Evolutionary conservation across 2,329 filamentous ascomycete species (phyloP), one percentile per base, ranked within the genome.

Genomic region (Fusarium denticulatum): DNA sequence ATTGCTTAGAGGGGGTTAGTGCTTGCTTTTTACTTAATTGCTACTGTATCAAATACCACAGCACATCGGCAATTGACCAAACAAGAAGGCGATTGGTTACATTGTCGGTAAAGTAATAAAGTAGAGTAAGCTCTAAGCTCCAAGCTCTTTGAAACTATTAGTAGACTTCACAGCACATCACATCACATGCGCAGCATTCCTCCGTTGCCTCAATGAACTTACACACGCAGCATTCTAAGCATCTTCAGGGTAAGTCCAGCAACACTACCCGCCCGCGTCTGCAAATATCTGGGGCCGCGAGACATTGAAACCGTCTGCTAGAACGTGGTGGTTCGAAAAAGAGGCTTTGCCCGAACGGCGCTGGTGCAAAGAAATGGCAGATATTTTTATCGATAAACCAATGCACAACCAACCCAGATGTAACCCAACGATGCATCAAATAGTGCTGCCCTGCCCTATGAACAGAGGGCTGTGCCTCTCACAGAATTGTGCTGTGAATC

Each of bases 381-480:
- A 73, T 78, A 78, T 76, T 76, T 75, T 75, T 78, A 77, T 77
- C 73, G 62, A 72, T 67, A 69, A 57, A 28, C 30, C 43, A 52
- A 63, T 68, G 56, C 64, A 55, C 50, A 52, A 56, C 46, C 43
- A 64, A 60, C 34, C 53, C 50, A 64, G 57, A 64, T 77, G 65
- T 67, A 67, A 59, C 37, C 62, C 72, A 59, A 57, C 16, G 49
- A 30, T 65, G 62, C 47, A 49, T 61, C 40, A 66, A 50, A 50
- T 26, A 43, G 62, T 59, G 50, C 36, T 55, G 46, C 36, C n/a
- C 42, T 46, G 62, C 57, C 64, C 63, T 66, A 34, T 58, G 46
- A 47, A 58, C 73, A 65, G 58, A 70, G 67, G 71, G 64, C 74
- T 66, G 67, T 75, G 69, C 55, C 60, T 59, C 52, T 53, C 52